Evolutionary conservation across 73 alveolate genomes (phyloP), one percentile per base, ranked within the genome.

Genomic region (Stentor roeselii): DNA sequence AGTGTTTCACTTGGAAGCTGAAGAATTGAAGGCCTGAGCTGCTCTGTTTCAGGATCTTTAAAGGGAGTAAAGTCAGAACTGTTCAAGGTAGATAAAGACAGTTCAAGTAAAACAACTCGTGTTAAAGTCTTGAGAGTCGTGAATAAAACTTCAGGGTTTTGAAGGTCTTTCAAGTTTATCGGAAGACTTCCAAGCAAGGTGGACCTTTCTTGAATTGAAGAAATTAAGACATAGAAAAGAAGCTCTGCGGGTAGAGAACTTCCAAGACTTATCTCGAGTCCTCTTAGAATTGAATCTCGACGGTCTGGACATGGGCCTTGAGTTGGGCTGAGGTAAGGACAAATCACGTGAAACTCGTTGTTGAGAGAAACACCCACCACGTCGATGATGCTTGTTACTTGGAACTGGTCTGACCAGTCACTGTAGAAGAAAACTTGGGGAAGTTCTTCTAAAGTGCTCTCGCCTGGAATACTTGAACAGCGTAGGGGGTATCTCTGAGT

Each of bases 31-130:
- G 37, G 42, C 14, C 21, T 21, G 14, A 67, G 41, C 37, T 34
- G 41, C n/a, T 67, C 80, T 27, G n/a, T 67, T 67, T 67, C 80
- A 32, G 11, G 37, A 40, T 67, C 34, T 67, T 67, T 67, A 2
- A 27, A 11, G 21, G 80, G 80, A 32, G 80, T 67, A 30, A 67
- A 67, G 41, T 67, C 37, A 1, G 21, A 40, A 2, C 42, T 1
- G n/a, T 21, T 21, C 34, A 67, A 40, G 37, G 41, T 27, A 34
- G 21, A 14, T 67, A 67, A 21, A 21, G 80, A 27, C 11, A 67
- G 41, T 21, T 21, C 42, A 15, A 67, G 14, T 36, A 27, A 67
- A 30, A 67, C 80, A 27, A 40, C 37, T 1, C 80, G 80, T 27
- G 37, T 67, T 67, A 67, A 67, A 11, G 80, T 21, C 34, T 21